A percentile compares a stretch with the other conserved stretches of the same genome.
phyloP scores from a whole-genome alignment of 768 basidiomycete genomes.

The Podaxis sp. region DNA sequence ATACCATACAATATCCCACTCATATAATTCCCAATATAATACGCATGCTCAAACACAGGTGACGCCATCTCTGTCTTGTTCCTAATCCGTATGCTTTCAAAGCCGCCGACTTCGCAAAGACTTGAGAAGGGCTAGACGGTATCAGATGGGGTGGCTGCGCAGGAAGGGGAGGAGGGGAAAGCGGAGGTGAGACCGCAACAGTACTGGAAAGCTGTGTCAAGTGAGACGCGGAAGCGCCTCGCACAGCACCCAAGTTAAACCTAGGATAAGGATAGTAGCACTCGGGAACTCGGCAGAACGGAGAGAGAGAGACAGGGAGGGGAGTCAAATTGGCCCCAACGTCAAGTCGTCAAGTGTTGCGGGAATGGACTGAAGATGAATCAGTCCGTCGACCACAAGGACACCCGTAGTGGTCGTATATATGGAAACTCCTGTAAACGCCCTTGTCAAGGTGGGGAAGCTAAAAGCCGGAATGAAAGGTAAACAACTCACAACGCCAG shows the following conservation, averaged over 20 bases:
- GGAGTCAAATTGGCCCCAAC: not conserved
- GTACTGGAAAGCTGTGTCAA: not conserved
- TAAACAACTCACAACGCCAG: not conserved
- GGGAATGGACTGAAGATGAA: not conserved
- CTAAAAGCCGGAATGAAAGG: not conserved
- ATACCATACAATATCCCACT: conserved; percentile 31
- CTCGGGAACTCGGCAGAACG: not conserved
- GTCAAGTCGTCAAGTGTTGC: not conserved
- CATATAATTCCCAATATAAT: conserved; percentile 32
- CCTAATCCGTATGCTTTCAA: not conserved
- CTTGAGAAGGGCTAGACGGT: not conserved
- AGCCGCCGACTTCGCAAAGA: too few relatives aligned
- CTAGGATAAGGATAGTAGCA: not conserved
- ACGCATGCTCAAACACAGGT: conserved; percentile 28
- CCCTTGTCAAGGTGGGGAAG: not conserved
- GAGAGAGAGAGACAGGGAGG: not conserved
- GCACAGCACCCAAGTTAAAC: not conserved
- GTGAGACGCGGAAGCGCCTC: not conserved
- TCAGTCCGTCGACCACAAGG: not conserved
- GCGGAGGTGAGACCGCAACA: not conserved
- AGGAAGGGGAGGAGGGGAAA: not conserved
- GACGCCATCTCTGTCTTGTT: not conserved
- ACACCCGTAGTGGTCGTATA: not conserved
- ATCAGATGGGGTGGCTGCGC: not conserved
- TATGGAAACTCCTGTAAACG: not conserved